Base-by-base conservation (phyloP, 2,329 filamentous ascomycete genomes). In the Dactylellina sp. region DNA sequence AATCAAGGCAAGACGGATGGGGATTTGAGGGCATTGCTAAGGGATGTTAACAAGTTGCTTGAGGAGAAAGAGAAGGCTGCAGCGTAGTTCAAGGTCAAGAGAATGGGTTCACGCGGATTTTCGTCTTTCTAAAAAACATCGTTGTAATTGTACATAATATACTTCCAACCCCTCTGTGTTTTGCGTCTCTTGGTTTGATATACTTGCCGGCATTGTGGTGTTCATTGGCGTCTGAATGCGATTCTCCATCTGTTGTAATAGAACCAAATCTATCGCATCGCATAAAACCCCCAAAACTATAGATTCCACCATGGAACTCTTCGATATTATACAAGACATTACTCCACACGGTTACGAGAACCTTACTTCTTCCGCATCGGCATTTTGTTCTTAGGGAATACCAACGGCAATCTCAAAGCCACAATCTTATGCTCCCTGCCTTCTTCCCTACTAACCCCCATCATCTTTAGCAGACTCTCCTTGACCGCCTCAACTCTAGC, bases 331-430 rank as follows among this genome's bases (percentile, higher is more conserved):
- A 53, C 56, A 55, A 39, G 35, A 28, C 42, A 37, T 6, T 18
- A 7, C 32, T 37, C 50, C 16, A 7, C 14, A 64, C 50, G 7
- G 32, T 20, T 28, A 44, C 4, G 20, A 28, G 9, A 28, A 18
- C 24, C 39, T 18, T 62, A 57, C 44, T 47, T 75, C 16, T 40
- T 79, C 68, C 77, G 75, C 22, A 78, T 72, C 79, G 82, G 75
- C 79, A 81, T 77, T 79, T 82, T 79, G 78, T 83, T 80, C 83
- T 90, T 93, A 0, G 94, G 95, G 80, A 97, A 97, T 71, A 89
- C 86, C 50, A 97, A 83, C 1, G 95, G 95, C 75, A 97, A 81
- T 77, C 86, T 87, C 78, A 98, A 83, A 77, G 88, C 88, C 11
- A 91, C 93, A 55, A 93, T 82, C 71, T 85, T 85, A 75, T 88